Evolutionary conservation across 1,284 basidiomycete species (phyloP).

Genomic region (Boletus sp.): DNA sequence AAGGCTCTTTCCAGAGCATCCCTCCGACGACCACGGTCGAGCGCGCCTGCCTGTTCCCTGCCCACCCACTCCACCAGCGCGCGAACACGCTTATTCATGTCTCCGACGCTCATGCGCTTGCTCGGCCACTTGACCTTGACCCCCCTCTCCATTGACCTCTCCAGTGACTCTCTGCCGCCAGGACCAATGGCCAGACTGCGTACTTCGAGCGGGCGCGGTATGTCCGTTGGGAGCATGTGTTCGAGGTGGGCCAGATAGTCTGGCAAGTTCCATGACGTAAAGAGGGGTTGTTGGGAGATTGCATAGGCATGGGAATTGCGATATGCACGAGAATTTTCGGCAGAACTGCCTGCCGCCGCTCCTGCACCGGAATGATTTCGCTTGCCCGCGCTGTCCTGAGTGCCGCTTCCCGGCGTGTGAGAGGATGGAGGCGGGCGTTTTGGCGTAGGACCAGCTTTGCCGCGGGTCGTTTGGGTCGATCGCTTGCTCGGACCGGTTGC

Average conservation of each 20-base stretch:
- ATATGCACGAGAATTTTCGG: slow-evolving; percentile 53
- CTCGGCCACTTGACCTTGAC: slow-evolving; percentile 94
- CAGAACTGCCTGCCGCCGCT: slow-evolving; percentile 18
- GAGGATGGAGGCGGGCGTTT: slow-evolving; percentile 50
- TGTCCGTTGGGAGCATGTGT: slow-evolving; percentile 75
- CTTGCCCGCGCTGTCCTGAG: slow-evolving; percentile 46
- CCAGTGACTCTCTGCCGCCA: slow-evolving; percentile 41
- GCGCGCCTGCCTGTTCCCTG: slow-evolving; percentile 75
- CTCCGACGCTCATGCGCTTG: slow-evolving; percentile 90
- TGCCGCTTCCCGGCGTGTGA: slow-evolving; percentile 40
- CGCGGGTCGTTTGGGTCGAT: slow-evolving; percentile 46
- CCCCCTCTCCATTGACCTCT: slow-evolving; percentile 75
- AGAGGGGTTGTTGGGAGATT: slow-evolving; percentile 71
- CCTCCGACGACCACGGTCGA: slow-evolving; percentile 68
- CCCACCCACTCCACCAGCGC: slow-evolving; percentile 92
- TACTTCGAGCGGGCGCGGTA: slow-evolving; percentile 76
- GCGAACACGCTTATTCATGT: slow-evolving; percentile 96
- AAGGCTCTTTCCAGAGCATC: slow-evolving; percentile 62
- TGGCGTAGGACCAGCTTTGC: slow-evolving; percentile 43
- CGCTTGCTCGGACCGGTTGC: slow-evolving; percentile 39
- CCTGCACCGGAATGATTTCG: slow-evolving; percentile 43
- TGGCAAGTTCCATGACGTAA: slow-evolving; percentile 86
- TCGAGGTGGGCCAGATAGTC: slow-evolving; percentile 92
- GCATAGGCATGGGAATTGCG: slow-evolving; percentile 74
- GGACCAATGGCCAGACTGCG: slow-evolving; percentile 47